phyloP scores from a whole-genome alignment of 1,284 basidiomycete genomes.

The Rhodotorula mucilaginosa region DNA sequence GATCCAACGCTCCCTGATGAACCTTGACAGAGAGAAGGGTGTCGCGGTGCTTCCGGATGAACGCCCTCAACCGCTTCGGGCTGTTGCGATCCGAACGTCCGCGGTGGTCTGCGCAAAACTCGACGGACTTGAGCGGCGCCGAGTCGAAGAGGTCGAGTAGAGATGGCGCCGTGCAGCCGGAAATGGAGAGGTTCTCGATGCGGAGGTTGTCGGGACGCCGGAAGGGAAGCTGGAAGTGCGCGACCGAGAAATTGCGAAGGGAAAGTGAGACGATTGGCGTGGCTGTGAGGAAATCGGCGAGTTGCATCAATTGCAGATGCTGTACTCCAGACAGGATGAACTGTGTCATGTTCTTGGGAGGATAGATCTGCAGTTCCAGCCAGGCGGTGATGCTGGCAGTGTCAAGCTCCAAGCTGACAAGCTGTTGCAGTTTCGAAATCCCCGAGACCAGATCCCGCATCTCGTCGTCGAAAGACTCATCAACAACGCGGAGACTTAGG shows the following conservation, averaged over 20 bases:
- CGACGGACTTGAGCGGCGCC: conserved; percentile 4
- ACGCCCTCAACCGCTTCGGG: no score
- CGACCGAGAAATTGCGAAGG: no score
- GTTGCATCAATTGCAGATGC: neutral
- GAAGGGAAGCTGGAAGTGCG: no score
- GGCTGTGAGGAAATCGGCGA: neutral
- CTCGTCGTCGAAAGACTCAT: no score
- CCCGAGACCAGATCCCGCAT: no score
- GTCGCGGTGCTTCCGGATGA: no score
- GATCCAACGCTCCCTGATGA: neutral
- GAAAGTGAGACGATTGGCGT: no score
- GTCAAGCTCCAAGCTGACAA: conserved; percentile 4
- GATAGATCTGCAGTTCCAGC: no score
- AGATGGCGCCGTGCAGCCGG: neutral
- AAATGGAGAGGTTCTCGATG: neutral
- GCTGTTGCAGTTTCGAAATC: neutral
- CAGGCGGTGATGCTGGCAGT: neutral
- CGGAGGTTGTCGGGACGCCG: neutral
- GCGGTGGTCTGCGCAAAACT: neutral
- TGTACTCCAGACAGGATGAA: neutral
- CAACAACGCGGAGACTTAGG: neutral
- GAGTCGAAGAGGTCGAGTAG: neutral
- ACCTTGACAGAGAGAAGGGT: neutral
- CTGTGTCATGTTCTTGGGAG: neutral
- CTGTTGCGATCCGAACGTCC: neutral